Conservation (phyloP, 1,139 yeast species). For the Magnusiomyces starmeri region DNA sequence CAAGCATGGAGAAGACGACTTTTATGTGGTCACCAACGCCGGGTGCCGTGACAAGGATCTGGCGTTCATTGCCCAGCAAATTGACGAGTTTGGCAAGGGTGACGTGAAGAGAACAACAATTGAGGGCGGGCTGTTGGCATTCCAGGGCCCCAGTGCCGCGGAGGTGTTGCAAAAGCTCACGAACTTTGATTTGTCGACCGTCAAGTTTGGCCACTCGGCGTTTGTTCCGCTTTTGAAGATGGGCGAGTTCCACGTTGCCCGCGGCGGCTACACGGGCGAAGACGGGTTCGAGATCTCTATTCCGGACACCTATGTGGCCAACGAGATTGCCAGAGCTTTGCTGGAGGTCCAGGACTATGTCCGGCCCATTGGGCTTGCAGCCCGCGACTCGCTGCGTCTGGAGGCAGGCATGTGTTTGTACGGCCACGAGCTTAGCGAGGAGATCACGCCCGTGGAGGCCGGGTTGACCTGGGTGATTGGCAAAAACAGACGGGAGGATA, state of each 20-base stretch:
- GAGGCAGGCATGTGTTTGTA: conserved; percentile 99
- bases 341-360: conserved; percentile 50
- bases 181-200: conserved; percentile 46
- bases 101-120: conserved; percentile 51
- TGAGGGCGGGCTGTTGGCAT: conserved; percentile 73
- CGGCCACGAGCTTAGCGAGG: conserved; percentile 81
- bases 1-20: conserved; percentile 68
- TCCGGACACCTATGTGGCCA: conserved; percentile 51
- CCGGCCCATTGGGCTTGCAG: conserved; percentile 89
- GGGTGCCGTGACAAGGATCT: conserved; percentile 84
- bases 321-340: conserved; percentile 55
- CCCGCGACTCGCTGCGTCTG: conserved; percentile 86
- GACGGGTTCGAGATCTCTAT: conserved; percentile 93
- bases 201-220: conserved; percentile 71
- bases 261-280: conserved; percentile 98
- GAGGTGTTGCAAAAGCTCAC: conserved; percentile 59
- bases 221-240: conserved; percentile 43
- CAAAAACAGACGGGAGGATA: conserved; percentile 56
- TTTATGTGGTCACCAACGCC: conserved; percentile 93
- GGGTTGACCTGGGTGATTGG: conserved; percentile 86
- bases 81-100: conserved; percentile 36
- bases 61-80: conserved; percentile 50
- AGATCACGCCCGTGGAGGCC: conserved; percentile 83
- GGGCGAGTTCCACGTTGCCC: conserved; percentile 57
- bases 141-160: conserved; percentile 86